Evolutionary conservation across 345 rosid genomes (phyloP).

Genomic region (Diplotaxis tenuifolia): DNA sequence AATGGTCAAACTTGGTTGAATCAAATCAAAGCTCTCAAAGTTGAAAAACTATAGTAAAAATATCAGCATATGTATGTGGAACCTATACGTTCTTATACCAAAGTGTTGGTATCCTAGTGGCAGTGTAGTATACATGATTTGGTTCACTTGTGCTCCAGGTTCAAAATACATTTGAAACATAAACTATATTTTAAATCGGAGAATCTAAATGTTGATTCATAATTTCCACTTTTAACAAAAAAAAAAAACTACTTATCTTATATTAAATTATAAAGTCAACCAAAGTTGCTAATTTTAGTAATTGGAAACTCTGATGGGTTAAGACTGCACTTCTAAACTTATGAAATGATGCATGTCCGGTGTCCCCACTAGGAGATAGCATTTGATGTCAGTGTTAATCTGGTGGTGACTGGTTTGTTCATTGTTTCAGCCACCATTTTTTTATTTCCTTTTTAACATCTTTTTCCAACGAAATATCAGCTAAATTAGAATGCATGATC

Average conservation of each 20-base stretch:
- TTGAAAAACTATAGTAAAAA: no score
- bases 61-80: not conserved
- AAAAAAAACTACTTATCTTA: no score
- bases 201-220: no score
- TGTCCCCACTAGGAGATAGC: not conserved
- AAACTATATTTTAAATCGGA: no score
- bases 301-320: not conserved
- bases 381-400: not conserved
- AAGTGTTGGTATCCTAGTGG: no score
- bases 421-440: not conserved
- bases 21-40: not conserved
- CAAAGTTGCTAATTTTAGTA: not conserved
- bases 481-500: not conserved
- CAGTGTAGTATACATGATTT: no score
- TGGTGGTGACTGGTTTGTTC: not conserved
- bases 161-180: no score
- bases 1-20: constrained; percentile 3
- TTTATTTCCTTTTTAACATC: not conserved
- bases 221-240: no score
- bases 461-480: not conserved
- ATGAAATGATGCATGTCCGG: not conserved
- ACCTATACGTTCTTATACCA: not conserved
- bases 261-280: not conserved
- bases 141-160: no score
- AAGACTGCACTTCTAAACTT: not conserved